Percentiles rank a stretch among this genome's conserved stretches.
Evolutionary conservation across 768 basidiomycete genomes (phyloP).

Genomic region (Boletus rubescentipes): DNA sequence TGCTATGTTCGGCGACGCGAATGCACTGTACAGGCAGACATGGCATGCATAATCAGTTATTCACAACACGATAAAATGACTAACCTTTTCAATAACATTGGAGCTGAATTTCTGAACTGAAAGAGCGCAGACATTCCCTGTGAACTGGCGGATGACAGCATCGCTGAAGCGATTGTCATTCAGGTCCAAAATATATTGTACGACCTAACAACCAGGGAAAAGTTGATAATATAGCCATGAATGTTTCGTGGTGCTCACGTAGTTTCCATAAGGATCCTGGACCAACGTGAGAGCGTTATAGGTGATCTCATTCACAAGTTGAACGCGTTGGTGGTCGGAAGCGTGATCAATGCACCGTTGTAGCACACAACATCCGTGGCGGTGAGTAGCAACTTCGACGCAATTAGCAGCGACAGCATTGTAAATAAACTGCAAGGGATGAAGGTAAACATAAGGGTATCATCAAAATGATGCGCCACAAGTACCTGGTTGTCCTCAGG

Average conservation of each 20-base stretch:
- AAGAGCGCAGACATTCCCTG: slow-evolving; percentile 95
- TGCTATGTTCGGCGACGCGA: slow-evolving; percentile 94
- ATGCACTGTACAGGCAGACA: slow-evolving; percentile 50
- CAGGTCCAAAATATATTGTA: slow-evolving; percentile 97
- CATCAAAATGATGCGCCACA: background rate
- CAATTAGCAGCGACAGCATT: slow-evolving; percentile 99
- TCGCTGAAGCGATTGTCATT: slow-evolving; percentile 99
- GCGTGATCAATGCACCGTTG: slow-evolving; percentile 99
- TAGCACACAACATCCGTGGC: slow-evolving; percentile 97
- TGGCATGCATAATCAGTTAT: background rate
- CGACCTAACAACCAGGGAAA: slow-evolving; percentile 54
- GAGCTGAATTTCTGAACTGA: slow-evolving; percentile 99
- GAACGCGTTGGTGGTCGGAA: slow-evolving; percentile 90
- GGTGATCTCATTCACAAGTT: slow-evolving; percentile 98
- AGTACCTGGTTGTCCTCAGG: slow-evolving; percentile 96
- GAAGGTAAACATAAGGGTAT: background rate
- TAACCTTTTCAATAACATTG: slow-evolving; percentile 95
- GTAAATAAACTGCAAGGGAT: slow-evolving; percentile 80
- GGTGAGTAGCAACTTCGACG: slow-evolving; percentile 96
- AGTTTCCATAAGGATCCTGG: slow-evolving; percentile 95
- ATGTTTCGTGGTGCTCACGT: slow-evolving; percentile 47
- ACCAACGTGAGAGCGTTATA: slow-evolving; percentile 97
- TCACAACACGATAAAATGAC: background rate
- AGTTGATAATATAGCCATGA: background rate
- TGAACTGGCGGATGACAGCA: slow-evolving; percentile 94